These are phyloP conservation scores for Aspergillus sp. DNA, from an alignment of 2,329 filamentous ascomycete species.

Conservation along the genomic window DNA sequence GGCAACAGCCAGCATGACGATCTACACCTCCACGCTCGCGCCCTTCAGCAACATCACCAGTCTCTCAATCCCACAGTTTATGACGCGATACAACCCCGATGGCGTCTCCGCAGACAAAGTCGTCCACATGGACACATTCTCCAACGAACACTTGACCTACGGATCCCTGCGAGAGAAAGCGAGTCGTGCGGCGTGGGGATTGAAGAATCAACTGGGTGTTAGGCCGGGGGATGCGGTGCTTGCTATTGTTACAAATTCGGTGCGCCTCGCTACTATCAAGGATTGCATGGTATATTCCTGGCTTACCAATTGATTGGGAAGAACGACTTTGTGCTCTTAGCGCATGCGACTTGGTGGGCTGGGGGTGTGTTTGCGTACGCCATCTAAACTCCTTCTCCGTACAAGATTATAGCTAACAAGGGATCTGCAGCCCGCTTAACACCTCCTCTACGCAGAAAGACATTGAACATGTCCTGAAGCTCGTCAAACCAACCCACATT, in stretches of 20 bases:
- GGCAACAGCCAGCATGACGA: background rate
- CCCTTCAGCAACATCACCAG: constrained; percentile 19
- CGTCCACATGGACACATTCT: constrained; percentile 31
- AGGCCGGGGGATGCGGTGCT: constrained; percentile 27
- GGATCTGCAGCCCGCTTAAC: constrained; percentile 20
- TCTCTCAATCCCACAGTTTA: constrained; percentile 30
- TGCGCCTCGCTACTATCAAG: constrained; percentile 8
- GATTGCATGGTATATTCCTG: background rate
- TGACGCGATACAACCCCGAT: constrained; percentile 33
- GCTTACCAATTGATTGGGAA: background rate
- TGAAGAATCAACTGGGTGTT: constrained; percentile 25
- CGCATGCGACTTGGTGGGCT: constrained; percentile 33
- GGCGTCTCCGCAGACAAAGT: constrained; percentile 27
- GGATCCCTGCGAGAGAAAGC: constrained; percentile 30
- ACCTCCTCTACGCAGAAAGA: constrained; percentile 27
- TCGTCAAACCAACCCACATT: constrained; percentile 29
- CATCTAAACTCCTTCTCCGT: background rate
- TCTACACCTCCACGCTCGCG: constrained; percentile 8
- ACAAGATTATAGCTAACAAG: background rate
- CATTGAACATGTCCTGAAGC: constrained; percentile 27
- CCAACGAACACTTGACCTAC: constrained; percentile 30
- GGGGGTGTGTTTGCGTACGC: constrained; percentile 29
- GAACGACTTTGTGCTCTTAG: constrained; percentile 32
- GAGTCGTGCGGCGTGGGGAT: constrained; percentile 29
- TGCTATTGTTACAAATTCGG: constrained; percentile 31